phyloP scores from a whole-genome alignment of 257 asterid species.

The Scutellaria minor region DNA sequence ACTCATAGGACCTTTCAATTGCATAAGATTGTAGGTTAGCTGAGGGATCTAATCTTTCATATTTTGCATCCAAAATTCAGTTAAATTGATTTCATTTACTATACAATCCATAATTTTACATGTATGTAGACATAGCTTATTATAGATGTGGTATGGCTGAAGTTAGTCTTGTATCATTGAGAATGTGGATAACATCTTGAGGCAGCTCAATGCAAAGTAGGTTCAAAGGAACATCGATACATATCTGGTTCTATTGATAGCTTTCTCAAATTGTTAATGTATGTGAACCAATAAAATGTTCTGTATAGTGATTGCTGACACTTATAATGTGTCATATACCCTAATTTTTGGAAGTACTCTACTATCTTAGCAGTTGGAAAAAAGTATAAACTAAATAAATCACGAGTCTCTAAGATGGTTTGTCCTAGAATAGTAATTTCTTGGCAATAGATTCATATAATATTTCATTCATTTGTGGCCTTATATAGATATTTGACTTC shows the following conservation, averaged over 20 bases:
- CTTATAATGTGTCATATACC: neutral
- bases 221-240: neutral
- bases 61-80: conserved; percentile 5
- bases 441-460: neutral
- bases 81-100: conserved; percentile 4
- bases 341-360: neutral
- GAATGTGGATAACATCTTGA: conserved; percentile 1
- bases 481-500: neutral
- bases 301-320: neutral
- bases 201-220: neutral
- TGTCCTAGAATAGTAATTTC: conserved; percentile 8
- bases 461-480: neutral
- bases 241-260: conserved; percentile 9
- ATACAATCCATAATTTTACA: conserved; percentile 4
- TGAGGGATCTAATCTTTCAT: neutral
- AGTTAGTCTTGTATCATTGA: conserved; percentile 6
- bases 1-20: conserved; percentile 1
- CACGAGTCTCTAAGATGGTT: neutral
- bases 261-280: conserved; percentile 17
- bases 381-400: neutral
- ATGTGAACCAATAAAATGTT: neutral
- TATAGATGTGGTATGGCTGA: neutral
- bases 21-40: neutral
- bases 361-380: conserved; percentile 3
- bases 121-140: neutral